Evolutionary conservation across 2,329 filamentous ascomycete genomes (phyloP).

Genomic region (Alternaria atra): DNA sequence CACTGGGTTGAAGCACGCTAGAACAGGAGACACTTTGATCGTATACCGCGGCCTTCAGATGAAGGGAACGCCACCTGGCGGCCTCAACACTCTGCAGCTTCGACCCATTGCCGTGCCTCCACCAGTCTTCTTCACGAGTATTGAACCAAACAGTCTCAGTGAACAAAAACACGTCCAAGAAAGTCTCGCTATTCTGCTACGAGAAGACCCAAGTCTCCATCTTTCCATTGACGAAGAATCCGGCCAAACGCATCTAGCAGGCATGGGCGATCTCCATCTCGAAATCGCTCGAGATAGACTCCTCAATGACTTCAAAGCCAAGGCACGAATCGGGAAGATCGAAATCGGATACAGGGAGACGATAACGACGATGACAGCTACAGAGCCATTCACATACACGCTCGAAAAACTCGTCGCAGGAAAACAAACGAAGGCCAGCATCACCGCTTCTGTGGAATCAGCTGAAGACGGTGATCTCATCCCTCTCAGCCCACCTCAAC

Average conservation of each 20-base stretch:
- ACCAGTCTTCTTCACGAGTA: slow-evolving; percentile 94
- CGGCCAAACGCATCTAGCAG: slow-evolving; percentile 90
- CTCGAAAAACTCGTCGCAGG: slow-evolving; percentile 85
- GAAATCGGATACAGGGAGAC: slow-evolving; percentile 96
- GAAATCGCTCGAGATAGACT: slow-evolving; percentile 91
- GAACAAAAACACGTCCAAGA: slow-evolving; percentile 83
- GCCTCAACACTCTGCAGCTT: slow-evolving; percentile 79
- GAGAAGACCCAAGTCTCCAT: slow-evolving; percentile 92
- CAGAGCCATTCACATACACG: slow-evolving; percentile 65
- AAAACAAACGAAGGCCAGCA: slow-evolving; percentile 79
- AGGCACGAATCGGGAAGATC: slow-evolving; percentile 84
- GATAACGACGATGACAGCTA: slow-evolving; percentile 62
- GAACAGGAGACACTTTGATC: slow-evolving; percentile 92
- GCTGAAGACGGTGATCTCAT: slow-evolving; percentile 51
- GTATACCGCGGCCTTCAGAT: slow-evolving; percentile 71
- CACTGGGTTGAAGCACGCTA: slow-evolving; percentile 85
- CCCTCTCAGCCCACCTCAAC: slow-evolving; percentile 29
- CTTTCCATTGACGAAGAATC: slow-evolving; percentile 87
- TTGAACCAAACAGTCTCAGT: slow-evolving; percentile 80
- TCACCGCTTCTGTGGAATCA: slow-evolving; percentile 73
- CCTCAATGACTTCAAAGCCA: slow-evolving; percentile 87
- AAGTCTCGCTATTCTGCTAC: slow-evolving; percentile 77
- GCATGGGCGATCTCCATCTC: slow-evolving; percentile 95
- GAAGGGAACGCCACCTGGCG: slow-evolving; percentile 71
- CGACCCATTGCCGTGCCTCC: slow-evolving; percentile 89